phyloP scores from a whole-genome alignment of 108 stramenopile species.

The Cyclotella baltica region DNA sequence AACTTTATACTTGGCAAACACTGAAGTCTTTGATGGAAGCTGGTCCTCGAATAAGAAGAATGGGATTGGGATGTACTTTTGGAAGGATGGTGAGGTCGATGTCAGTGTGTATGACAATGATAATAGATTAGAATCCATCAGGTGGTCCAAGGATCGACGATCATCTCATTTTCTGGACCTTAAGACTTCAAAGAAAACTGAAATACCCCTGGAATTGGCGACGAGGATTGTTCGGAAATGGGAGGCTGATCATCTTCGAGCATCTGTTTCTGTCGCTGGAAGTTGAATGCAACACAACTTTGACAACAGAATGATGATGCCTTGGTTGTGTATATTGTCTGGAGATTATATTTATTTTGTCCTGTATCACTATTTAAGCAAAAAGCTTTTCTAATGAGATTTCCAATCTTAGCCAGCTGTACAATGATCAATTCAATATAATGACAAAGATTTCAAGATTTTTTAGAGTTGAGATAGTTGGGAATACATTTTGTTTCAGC shows the following conservation, averaged over 20 bases:
- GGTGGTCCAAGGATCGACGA: constrained; percentile 53
- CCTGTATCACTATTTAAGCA: no score
- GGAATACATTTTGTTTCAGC: no score
- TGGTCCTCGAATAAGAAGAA: constrained; percentile 50
- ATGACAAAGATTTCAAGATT: no score
- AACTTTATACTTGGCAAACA: constrained; percentile 43
- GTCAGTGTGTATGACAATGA: constrained; percentile 48
- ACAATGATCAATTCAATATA: no score
- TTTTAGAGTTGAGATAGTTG: no score
- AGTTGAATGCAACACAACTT: constrained; percentile 1
- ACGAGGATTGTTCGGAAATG: constrained; percentile 38
- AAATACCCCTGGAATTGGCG: constrained; percentile 37
- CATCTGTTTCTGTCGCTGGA: neutral
- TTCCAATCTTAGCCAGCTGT: no score
- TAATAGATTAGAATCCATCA: constrained; percentile 40
- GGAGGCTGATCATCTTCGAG: constrained; percentile 10
- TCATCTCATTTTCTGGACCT: constrained; percentile 34
- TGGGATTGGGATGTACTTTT: constrained; percentile 47
- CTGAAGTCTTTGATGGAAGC: constrained; percentile 52
- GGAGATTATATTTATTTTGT: no score
- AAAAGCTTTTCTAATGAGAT: no score
- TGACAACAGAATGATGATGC: no score
- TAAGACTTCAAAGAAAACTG: constrained; percentile 33
- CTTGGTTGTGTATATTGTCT: no score
- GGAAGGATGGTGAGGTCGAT: constrained; percentile 55